Conservation (phyloP, 179 eudicot species). For the Carnegiea gigantea region DNA sequence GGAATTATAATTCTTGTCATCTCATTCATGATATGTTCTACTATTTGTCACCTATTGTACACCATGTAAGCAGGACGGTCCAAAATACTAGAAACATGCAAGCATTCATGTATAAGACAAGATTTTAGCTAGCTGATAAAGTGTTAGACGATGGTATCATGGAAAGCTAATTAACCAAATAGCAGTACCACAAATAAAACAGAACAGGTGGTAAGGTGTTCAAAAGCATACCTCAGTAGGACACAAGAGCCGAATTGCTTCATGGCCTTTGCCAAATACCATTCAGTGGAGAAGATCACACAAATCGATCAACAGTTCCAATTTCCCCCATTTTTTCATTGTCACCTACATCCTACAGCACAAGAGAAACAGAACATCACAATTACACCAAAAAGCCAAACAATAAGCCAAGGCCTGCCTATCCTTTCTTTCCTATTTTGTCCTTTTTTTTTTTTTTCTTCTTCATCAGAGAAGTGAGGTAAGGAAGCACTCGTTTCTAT, state of each 20-base stretch:
- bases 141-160: background rate
- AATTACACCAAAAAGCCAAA: background rate
- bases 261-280: too few relatives aligned
- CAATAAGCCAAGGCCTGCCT: too few relatives aligned
- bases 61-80: background rate
- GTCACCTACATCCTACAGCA: background rate
- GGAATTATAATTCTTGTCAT: background rate
- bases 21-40: too few relatives aligned
- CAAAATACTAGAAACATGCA: background rate
- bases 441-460: too few relatives aligned
- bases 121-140: background rate
- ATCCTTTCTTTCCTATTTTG: too few relatives aligned
- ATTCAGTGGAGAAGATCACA: background rate
- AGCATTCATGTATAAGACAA: background rate
- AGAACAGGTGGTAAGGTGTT: background rate
- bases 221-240: background rate
- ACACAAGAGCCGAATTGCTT: too few relatives aligned
- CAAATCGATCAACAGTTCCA: background rate
- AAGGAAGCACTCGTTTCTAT: too few relatives aligned
- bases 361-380: background rate
- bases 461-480: too few relatives aligned
- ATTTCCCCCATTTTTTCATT: background rate
- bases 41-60: background rate
- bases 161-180: background rate
- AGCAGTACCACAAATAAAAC: background rate